These are phyloP conservation scores for Tagetes erecta DNA, from an alignment of 129 eudicot genomes.

Conservation along the genomic window DNA sequence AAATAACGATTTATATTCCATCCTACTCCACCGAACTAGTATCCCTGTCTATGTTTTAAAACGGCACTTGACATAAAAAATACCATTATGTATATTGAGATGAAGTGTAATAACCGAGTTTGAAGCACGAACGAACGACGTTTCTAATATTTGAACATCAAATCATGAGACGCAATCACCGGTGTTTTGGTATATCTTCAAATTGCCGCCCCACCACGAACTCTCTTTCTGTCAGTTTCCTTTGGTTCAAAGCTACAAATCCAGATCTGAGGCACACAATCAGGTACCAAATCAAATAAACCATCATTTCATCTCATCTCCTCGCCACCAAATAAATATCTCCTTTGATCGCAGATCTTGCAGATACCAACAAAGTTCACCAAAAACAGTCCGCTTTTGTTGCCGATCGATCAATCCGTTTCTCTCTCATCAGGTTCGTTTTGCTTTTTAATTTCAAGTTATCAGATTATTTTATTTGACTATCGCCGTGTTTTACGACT, in stretches of 20 bases:
- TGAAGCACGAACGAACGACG: too few species aligned
- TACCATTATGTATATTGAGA: too few species aligned
- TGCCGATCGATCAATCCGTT: constrained; percentile 16
- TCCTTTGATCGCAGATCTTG: constrained; percentile 31
- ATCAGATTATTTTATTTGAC: neutral
- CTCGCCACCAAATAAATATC: neutral
- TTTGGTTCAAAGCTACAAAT: constrained; percentile 35
- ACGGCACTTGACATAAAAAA: too few species aligned
- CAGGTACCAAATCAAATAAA: constrained; percentile 26
- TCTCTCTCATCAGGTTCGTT: constrained; percentile 29
- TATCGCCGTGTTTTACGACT: constrained; percentile 16
- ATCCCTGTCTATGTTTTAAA: too few species aligned
- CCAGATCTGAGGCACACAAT: constrained; percentile 31
- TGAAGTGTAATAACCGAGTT: too few species aligned
- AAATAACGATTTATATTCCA: too few species aligned
- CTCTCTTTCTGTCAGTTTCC: constrained; percentile 22
- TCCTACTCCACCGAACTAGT: too few species aligned
- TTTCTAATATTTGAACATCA: constrained; percentile 4
- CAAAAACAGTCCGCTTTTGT: neutral
- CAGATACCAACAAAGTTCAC: constrained; percentile 10
- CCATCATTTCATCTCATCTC: constrained; percentile 18
- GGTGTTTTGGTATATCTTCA: neutral
- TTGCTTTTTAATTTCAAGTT: neutral
- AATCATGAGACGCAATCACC: constrained; percentile 29
- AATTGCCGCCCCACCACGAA: constrained; percentile 31